These are phyloP conservation scores for Saksenaea vasiformis DNA, from an alignment of 371 early-diverging fungal species.

Conservation along the genomic window DNA sequence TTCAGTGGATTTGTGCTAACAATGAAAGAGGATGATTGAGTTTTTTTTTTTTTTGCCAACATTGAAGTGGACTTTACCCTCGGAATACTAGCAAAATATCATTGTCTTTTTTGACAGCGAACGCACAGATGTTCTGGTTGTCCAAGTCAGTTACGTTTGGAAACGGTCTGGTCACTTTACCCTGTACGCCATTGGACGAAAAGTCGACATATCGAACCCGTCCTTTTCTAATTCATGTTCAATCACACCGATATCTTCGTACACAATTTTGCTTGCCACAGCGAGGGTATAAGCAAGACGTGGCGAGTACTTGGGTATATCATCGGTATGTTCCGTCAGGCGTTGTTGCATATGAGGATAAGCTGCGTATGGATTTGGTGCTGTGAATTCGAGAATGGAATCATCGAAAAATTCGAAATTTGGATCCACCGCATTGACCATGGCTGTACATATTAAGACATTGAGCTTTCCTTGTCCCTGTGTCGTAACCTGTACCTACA, in stretches of 20 bases:
- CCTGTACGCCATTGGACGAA: conserved; percentile 56
- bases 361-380: neutral
- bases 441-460: conserved; percentile 19
- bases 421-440: conserved; percentile 40
- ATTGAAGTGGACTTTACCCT: conserved; percentile 23
- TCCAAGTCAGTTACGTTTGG: neutral
- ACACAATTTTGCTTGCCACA: conserved; percentile 56
- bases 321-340: neutral
- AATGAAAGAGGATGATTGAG: neutral
- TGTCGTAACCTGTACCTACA: conserved; percentile 11
- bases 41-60: neutral
- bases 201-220: conserved; percentile 54
- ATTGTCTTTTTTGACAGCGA: conserved; percentile 53
- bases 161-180: conserved; percentile 18
- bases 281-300: conserved; percentile 53
- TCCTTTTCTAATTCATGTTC: conserved; percentile 53
- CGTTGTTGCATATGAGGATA: neutral
- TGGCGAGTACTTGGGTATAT: conserved; percentile 42
- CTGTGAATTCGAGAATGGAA: conserved; percentile 7
- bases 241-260: conserved; percentile 58
- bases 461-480: neutral
- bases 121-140: conserved; percentile 54
- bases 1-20: conserved; percentile 60
- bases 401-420: conserved; percentile 25
- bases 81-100: conserved; percentile 58